Evolutionary conservation across 2,329 filamentous ascomycete species (phyloP), one percentile per base, ranked within the genome.

Genomic region (Colletotrichum chrysophilum): DNA sequence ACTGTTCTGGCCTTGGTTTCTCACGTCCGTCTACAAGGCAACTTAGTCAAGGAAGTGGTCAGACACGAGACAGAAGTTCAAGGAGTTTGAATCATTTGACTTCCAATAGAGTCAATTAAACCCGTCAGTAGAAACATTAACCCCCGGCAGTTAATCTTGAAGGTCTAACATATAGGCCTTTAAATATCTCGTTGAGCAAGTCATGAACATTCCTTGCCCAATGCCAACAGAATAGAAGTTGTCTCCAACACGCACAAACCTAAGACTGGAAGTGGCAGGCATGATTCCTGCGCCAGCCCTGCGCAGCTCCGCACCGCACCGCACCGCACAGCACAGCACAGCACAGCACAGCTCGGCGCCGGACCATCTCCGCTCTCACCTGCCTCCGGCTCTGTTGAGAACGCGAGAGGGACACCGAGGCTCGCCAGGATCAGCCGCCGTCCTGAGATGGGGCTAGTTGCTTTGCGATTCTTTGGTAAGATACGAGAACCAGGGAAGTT

Each of bases 381-480:
- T 61, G 52, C 61, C 43, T 38, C 55, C 55, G 9, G 26, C 55
- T 26, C 55, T 56, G 58, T 60, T 34, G 24, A 43, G 28, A 38
- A 32, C 9, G 30, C n/a, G 24, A 21, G 52, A n/a, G 52, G 55
- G 24, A 34, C 52, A 36, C 36, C 38, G 61, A 75, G 55, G 62
- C 24, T 71, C 60, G 30, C 68, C 58, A 71, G 52, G 65, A 67
- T 67, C 30, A 36, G 32, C 10, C 55, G 18, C 43, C 43, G n/a
- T 52, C 24, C 18, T 9, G 9, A 30, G 32, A 26, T 21, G 9
- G 16, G 36, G 62, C 36, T 70, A 70, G 67, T 43, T 75, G 69
- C 69, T 75, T 75, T 67, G 62, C 21, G 71, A 75, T 75, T 21
- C 73, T 64, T 62, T 72, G 52, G 73, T 75, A 75, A 73, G 69